Conservation (phyloP, 805 yeast genomes). For the Babjeviella inositovora region DNA sequence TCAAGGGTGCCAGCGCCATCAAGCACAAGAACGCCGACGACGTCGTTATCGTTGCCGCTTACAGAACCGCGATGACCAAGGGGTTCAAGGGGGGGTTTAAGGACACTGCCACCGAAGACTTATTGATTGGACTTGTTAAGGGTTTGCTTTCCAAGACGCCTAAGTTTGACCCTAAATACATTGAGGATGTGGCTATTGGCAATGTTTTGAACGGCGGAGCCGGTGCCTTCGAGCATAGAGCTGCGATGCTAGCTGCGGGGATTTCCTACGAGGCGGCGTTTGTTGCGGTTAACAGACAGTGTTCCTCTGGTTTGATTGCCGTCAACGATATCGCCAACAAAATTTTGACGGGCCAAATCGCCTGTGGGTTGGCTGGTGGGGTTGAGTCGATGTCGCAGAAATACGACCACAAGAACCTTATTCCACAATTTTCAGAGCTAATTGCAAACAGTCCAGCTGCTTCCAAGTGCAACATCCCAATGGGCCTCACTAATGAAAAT, state of each 20-base stretch:
- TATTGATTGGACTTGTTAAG: slow-evolving; percentile 18
- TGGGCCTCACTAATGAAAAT: slow-evolving; percentile 94
- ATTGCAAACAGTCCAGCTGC: slow-evolving; percentile 22
- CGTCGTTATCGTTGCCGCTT: slow-evolving; percentile 27
- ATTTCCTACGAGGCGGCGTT: slow-evolving; percentile 26
- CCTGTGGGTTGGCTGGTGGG: slow-evolving; percentile 8
- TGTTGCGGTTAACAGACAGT: slow-evolving; percentile 13
- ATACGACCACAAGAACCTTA: slow-evolving; percentile 8
- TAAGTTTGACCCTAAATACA: slow-evolving; percentile 18
- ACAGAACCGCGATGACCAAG: slow-evolving; percentile 27
- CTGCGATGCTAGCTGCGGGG: slow-evolving; percentile 28
- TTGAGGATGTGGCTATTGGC: slow-evolving; percentile 28
- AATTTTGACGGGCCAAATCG: slow-evolving; percentile 6
- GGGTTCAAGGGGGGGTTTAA: slow-evolving; percentile 26
- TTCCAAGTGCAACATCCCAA: slow-evolving; percentile 76
- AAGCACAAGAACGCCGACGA: slow-evolving; percentile 26
- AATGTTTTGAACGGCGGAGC: slow-evolving; percentile 27
- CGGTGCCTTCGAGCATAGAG: slow-evolving; percentile 30
- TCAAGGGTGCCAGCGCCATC: too few relatives aligned
- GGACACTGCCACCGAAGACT: slow-evolving; percentile 24
- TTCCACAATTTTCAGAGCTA: too few relatives aligned
- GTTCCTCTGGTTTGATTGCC: slow-evolving; percentile 9
- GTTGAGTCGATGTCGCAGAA: slow-evolving; percentile 10
- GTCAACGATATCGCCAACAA: slow-evolving; percentile 6
- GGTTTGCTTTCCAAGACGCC: slow-evolving; percentile 20